Conservation (phyloP, 1,284 basidiomycete genomes). For the Fomitopsis betulina region DNA sequence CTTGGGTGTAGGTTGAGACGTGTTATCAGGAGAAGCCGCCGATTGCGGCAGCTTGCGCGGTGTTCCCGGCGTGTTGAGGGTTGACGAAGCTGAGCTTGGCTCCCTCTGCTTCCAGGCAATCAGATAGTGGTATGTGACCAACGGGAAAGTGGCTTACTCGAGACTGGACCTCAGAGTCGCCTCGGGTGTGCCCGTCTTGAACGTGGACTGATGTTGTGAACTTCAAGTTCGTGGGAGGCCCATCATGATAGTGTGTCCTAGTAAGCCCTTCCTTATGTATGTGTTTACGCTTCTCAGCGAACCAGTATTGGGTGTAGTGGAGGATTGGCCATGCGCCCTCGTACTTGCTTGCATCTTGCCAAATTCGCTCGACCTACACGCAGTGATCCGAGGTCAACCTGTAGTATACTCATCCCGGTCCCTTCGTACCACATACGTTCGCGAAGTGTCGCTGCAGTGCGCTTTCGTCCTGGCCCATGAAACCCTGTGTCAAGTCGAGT, state of each 20-base stretch:
- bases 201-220: neutral
- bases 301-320: neutral
- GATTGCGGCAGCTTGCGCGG: neutral
- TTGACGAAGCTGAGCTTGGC: too few species aligned
- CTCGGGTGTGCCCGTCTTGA: too few species aligned
- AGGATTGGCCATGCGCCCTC: neutral
- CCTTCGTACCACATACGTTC: neutral
- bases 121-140: too few species aligned
- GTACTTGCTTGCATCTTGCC: neutral
- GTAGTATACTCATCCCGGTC: neutral
- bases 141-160: too few species aligned
- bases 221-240: too few species aligned
- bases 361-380: neutral
- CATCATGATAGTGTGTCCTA: neutral
- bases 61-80: too few species aligned
- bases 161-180: too few species aligned
- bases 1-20: neutral
- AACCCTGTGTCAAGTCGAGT: neutral
- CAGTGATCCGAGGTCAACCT: neutral
- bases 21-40: neutral
- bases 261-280: too few species aligned
- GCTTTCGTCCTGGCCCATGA: neutral
- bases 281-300: neutral
- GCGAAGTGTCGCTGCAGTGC: neutral
- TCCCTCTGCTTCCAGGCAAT: too few species aligned